Base-by-base conservation (phyloP, 2,329 filamentous ascomycete species). In the Macrophomina tecta region DNA sequence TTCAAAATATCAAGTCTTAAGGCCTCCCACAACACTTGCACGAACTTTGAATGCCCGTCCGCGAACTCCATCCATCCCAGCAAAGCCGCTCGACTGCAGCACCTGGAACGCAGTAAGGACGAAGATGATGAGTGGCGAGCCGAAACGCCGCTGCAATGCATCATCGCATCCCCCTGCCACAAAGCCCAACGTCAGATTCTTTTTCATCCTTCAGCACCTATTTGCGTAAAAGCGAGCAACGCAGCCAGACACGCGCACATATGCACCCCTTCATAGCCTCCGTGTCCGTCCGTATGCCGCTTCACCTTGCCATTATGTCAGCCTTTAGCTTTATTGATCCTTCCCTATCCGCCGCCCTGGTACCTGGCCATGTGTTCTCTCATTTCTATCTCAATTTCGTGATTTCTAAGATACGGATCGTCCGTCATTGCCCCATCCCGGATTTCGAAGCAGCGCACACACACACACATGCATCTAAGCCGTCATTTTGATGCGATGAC, bases 141-240 rank as follows among this genome's bases (percentile, higher is more conserved):
- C 40, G 28, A 48, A 61, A 23, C 51, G 51, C 51, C 11, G 28
- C 32, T 8, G 42, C 30, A 23, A 18, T 36, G 40, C 58, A 14
- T 48, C 58, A 30, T 30, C 32, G 34, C 58, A 62, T 49, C 58
- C 58, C 32, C 49, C 42, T 45, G 30, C 42, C 38, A 38, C 52
- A 36, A 58, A 23, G 55, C 38, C 55, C 40, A 60, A 60, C 55
- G 58, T 62, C 42, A 62, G 58, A 62, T 62, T 16, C 42, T 49
- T 62, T 28, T 49, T 30, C 45, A 49, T 49, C 40, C 56, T 11
- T 34, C 56, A 46, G 16, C 40, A 40, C 14, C 23, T 16, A 58
- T 18, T 18, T 23, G 23, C 23, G 23, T 23, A 23, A 23, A 23
- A 23, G 23, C 23, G 23, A 23, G 23, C 23, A 23, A 23, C 2